A percentile compares a stretch with the other conserved stretches of the same genome.
phyloP scores from a whole-genome alignment of 2,329 filamentous ascomycete species.

The Penicillium sp. region DNA sequence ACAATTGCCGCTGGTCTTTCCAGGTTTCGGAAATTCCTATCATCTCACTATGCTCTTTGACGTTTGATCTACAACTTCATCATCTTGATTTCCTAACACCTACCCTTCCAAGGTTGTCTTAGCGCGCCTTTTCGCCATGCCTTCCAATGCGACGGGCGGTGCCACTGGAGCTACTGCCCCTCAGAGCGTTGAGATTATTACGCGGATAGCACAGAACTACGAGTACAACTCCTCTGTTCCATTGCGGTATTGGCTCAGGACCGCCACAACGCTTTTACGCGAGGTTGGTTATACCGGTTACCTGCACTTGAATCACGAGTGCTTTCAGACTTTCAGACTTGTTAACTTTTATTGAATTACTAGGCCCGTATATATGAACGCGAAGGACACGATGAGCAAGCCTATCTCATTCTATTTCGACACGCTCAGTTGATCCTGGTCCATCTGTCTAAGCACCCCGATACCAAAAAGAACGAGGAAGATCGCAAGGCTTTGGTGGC shows the following conservation, averaged over 20 bases:
- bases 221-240: constrained; percentile 69
- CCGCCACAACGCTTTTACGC: constrained; percentile 67
- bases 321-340: neutral
- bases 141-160: constrained; percentile 13
- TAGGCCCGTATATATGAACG: constrained; percentile 76
- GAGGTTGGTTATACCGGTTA: constrained; percentile 52
- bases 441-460: constrained; percentile 65
- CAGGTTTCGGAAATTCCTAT: constrained; percentile 11
- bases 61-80: constrained; percentile 3
- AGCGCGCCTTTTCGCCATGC: constrained; percentile 15
- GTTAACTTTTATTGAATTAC: neutral
- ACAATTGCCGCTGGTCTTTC: constrained; percentile 13
- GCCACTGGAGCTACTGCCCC: constrained; percentile 44
- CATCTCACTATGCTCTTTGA: constrained; percentile 14
- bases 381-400: constrained; percentile 77
- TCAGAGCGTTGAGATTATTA: constrained; percentile 67
- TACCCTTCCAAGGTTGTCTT: neutral
- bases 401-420: constrained; percentile 83
- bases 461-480: constrained; percentile 55
- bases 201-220: constrained; percentile 66
- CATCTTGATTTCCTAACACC: neutral
- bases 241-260: constrained; percentile 71
- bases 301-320: neutral
- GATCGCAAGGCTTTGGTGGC: constrained; percentile 46
- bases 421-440: constrained; percentile 77